phyloP scores from a whole-genome alignment of 1,284 basidiomycete species.

The Melanopsichium pennsylvanicum region DNA sequence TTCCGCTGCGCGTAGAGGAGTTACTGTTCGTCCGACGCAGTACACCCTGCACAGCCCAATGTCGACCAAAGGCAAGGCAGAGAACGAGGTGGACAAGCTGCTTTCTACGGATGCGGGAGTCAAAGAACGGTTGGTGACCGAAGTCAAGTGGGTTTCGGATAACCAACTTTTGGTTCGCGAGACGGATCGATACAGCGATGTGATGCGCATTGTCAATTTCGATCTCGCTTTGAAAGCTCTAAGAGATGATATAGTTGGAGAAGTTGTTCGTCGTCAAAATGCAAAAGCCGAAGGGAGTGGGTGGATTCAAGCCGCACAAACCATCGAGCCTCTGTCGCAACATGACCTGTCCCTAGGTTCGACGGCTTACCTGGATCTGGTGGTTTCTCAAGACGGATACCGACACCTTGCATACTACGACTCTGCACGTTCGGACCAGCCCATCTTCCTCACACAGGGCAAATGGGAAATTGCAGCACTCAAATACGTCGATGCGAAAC shows the following conservation, averaged over 20 bases:
- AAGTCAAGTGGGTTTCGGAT: slow-evolving; percentile 85
- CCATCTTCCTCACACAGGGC: slow-evolving; percentile 77
- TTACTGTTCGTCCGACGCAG: slow-evolving; percentile 11
- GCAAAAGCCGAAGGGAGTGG: slow-evolving; percentile 79
- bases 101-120: slow-evolving; percentile 70
- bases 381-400: slow-evolving; percentile 42
- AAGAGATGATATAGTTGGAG: slow-evolving; percentile 45
- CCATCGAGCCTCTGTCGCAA: slow-evolving; percentile 40
- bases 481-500: slow-evolving; percentile 75
- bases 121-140: slow-evolving; percentile 72
- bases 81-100: slow-evolving; percentile 67
- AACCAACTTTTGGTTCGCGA: slow-evolving; percentile 83
- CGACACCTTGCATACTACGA: slow-evolving; percentile 55
- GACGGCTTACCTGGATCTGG: slow-evolving; percentile 54
- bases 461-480: slow-evolving; percentile 87
- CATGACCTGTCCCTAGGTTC: slow-evolving; percentile 30
- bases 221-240: slow-evolving; percentile 18
- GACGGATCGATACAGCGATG: slow-evolving; percentile 71
- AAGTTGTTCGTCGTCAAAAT: slow-evolving; percentile 72
- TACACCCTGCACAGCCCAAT: slow-evolving; percentile 32
- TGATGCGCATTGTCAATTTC: slow-evolving; percentile 48
- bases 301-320: slow-evolving; percentile 77
- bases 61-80: slow-evolving; percentile 43
- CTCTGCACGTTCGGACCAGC: slow-evolving; percentile 18
- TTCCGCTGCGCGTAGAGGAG: slow-evolving; percentile 8